phyloP scores from a whole-genome alignment of 192 early-diverging fungal species.

The Mortierella claussenii region DNA sequence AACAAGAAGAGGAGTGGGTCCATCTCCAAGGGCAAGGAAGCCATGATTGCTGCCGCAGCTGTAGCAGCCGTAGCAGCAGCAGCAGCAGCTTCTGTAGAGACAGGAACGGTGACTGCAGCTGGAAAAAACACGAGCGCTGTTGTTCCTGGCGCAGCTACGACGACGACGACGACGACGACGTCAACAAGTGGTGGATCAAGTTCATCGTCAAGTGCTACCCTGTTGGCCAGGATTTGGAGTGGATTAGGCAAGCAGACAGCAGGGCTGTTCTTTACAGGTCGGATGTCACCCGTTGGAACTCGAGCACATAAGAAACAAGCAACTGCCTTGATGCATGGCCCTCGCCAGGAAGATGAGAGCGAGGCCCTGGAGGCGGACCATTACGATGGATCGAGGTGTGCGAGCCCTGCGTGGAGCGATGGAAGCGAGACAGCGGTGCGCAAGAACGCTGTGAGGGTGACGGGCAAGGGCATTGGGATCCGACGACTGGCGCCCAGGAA shows the following conservation, averaged over 20 bases:
- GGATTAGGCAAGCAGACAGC: slow-evolving; percentile 3
- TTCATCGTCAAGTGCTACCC: background rate
- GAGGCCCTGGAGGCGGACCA: no score
- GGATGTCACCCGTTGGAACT: background rate
- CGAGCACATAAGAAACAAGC: background rate
- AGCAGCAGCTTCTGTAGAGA: background rate
- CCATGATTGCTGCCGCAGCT: no score
- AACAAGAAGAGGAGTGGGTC: no score
- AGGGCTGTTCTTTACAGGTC: background rate
- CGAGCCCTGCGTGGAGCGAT: background rate
- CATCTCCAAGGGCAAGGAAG: no score
- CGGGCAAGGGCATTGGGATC: slow-evolving; percentile 7
- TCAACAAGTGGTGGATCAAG: background rate
- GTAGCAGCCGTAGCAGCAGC: background rate
- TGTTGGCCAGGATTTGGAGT: background rate
- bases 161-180: background rate
- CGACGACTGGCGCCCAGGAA: background rate
- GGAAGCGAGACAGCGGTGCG: background rate
- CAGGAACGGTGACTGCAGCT: background rate
- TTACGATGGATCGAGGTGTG: no score
- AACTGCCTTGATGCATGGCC: no score
- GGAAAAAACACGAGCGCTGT: no score
- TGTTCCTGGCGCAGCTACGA: background rate
- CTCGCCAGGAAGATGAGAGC: no score
- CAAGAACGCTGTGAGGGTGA: background rate